Evolutionary conservation across 768 basidiomycete genomes (phyloP).

Genomic region (Psilocybe azurescens): DNA sequence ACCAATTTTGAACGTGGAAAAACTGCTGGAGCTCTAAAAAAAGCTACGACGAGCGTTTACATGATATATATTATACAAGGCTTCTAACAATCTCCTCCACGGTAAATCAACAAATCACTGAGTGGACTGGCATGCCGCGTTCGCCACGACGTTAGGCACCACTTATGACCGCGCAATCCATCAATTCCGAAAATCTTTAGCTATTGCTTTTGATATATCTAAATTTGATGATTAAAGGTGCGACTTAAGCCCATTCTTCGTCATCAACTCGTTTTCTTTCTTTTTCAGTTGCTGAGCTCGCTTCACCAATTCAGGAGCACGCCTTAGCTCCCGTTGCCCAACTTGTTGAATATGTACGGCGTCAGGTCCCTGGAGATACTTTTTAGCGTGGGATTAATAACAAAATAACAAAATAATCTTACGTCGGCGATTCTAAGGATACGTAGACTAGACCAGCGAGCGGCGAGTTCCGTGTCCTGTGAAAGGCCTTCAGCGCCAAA

Average conservation of each 20-base stretch:
- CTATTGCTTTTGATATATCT: too few relatives aligned
- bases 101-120: too few relatives aligned
- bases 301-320: slow-evolving; percentile 65
- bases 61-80: too few relatives aligned
- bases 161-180: too few relatives aligned
- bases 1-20: too few relatives aligned
- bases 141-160: too few relatives aligned
- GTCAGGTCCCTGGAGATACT: slow-evolving; percentile 67
- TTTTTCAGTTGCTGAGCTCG: slow-evolving; percentile 58
- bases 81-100: too few relatives aligned
- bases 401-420: slow-evolving; percentile 27
- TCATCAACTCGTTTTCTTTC: slow-evolving; percentile 64
- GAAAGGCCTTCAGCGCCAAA: slow-evolving; percentile 97
- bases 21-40: too few relatives aligned
- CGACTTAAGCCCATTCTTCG: slow-evolving; percentile 64
- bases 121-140: too few relatives aligned
- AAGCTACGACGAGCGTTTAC: too few relatives aligned
- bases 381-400: slow-evolving; percentile 5
- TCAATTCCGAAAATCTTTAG: too few relatives aligned
- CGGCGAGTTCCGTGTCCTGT: slow-evolving; percentile 86
- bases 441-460: slow-evolving; percentile 77
- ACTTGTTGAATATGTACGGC: slow-evolving; percentile 96
- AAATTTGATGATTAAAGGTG: slow-evolving; percentile 44
- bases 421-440: slow-evolving; percentile 91
- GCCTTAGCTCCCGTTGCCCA: slow-evolving; percentile 85